A percentile compares a stretch with the other conserved stretches of the same genome.
These are phyloP conservation scores for Gyromitra esculenta DNA, from an alignment of 2,329 filamentous ascomycete species.

Conservation along the genomic window DNA sequence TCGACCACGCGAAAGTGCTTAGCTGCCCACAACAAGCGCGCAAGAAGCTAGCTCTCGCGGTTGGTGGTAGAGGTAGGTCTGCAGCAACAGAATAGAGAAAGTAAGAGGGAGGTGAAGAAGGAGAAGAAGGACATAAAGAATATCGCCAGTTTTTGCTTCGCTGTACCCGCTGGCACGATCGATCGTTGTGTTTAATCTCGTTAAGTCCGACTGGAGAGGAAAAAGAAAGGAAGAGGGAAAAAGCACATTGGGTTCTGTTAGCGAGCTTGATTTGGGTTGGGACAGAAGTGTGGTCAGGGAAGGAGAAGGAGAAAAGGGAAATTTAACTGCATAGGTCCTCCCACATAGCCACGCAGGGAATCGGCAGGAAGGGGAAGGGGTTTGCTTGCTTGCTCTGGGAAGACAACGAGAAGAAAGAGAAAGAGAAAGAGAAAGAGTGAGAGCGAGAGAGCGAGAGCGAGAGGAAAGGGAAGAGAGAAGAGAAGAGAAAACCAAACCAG, in stretches of 20 bases:
- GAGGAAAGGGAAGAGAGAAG: background rate
- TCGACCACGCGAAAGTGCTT: conserved; percentile 22
- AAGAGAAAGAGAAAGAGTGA: background rate
- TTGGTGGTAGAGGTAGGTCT: conserved; percentile 1
- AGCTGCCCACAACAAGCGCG: conserved; percentile 14
- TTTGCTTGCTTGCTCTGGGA: conserved; percentile 1
- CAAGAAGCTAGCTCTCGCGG: background rate
- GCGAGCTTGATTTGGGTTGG: conserved; percentile 58
- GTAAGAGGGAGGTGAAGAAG: conserved; percentile 3
- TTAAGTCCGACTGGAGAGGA: conserved; percentile 9
- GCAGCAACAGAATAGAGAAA: background rate
- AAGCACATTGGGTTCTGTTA: conserved; percentile 21
- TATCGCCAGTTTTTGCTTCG: conserved; percentile 19
- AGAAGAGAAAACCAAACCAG: background rate
- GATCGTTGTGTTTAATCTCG: conserved; percentile 38
- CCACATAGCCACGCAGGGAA: conserved; percentile 20
- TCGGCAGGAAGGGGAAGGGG: conserved; percentile 28
- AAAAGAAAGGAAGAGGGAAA: conserved; percentile 27
- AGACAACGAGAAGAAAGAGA: background rate
- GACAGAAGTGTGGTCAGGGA: conserved; percentile 55
- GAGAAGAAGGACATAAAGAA: conserved; percentile 18
- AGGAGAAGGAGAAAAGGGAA: conserved; percentile 8
- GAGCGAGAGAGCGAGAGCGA: background rate
- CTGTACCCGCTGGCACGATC: conserved; percentile 17
- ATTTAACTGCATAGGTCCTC: conserved; percentile 33